phyloP scores from a whole-genome alignment of 202 grass and related monocot genomes.

The Bolboschoenoplectus hybrid region DNA sequence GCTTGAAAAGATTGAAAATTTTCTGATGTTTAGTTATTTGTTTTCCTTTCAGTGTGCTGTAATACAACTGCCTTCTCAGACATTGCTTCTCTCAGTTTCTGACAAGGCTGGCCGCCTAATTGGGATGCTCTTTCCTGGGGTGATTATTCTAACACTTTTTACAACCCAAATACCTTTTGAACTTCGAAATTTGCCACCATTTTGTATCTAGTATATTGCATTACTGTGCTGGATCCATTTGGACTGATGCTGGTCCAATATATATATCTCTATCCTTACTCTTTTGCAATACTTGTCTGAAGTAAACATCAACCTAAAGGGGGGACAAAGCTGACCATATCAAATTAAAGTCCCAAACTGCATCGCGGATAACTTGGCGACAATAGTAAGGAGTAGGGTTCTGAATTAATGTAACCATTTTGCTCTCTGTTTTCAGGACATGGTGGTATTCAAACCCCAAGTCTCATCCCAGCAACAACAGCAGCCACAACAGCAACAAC shows the following conservation, averaged over 20 bases:
- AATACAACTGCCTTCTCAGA: conserved; percentile 95
- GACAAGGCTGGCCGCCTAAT: conserved; percentile 89
- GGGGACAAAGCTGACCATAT: not conserved
- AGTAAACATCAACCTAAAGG: not conserved
- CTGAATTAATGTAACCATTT: conserved; percentile 22
- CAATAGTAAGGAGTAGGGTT: not conserved
- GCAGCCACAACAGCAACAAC: conserved; percentile 56
- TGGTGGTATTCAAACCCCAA: conserved; percentile 98
- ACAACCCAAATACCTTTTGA: not conserved
- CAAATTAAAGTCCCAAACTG: not conserved
- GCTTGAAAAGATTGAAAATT: not conserved
- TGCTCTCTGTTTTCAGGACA: conserved; percentile 55
- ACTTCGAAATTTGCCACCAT: not conserved
- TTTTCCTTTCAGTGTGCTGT: conserved; percentile 77
- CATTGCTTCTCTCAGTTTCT: conserved; percentile 84
- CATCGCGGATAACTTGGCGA: not conserved
- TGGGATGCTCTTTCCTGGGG: conserved; percentile 98
- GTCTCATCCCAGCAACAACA: conserved; percentile 67
- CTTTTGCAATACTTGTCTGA: not conserved
- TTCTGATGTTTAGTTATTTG: conserved; percentile 25
- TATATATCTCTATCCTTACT: not conserved
- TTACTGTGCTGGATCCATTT: not conserved
- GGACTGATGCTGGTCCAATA: not conserved
- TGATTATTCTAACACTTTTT: conserved; percentile 35
- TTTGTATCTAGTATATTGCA: not conserved